Conservation (phyloP, 768 basidiomycete genomes). For the Mycena epipterygia region DNA sequence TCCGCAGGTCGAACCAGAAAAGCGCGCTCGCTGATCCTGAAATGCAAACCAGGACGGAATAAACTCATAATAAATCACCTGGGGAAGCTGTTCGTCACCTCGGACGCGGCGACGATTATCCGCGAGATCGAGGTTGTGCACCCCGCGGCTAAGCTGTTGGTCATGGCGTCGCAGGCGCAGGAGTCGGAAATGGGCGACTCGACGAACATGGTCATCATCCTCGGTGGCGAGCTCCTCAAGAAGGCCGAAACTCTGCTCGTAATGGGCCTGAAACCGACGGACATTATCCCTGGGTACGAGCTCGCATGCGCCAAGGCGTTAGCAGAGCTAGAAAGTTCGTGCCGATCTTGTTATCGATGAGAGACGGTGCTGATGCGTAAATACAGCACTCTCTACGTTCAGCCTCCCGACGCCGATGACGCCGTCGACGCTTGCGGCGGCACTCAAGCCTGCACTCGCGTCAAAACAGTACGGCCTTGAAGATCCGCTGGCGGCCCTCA, state of each 20-base stretch:
- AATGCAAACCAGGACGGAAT: slow-evolving; percentile 78
- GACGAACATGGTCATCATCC: slow-evolving; percentile 94
- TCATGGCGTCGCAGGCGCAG: slow-evolving; percentile 98
- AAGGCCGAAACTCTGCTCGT: slow-evolving; percentile 92
- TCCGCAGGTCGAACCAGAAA: background rate
- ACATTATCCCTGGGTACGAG: slow-evolving; percentile 96
- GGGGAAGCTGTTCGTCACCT: slow-evolving; percentile 95
- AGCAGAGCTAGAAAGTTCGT: slow-evolving; percentile 91
- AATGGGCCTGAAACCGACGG: slow-evolving; percentile 98
- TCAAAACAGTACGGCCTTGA: slow-evolving; percentile 98
- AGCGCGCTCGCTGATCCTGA: slow-evolving; percentile 20
- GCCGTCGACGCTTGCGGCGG: slow-evolving; percentile 74
- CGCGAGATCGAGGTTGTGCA: slow-evolving; percentile 98
- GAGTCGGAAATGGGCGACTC: slow-evolving; percentile 99
- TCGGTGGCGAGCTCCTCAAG: slow-evolving; percentile 95
- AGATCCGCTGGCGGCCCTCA: slow-evolving; percentile 82
- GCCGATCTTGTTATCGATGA: background rate
- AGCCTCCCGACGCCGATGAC: slow-evolving; percentile 81
- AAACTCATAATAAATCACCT: slow-evolving; percentile 99
- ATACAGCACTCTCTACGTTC: slow-evolving; percentile 75
- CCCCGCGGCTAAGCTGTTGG: slow-evolving; percentile 98
- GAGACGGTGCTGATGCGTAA: slow-evolving; percentile 24
- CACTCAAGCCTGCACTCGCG: slow-evolving; percentile 92
- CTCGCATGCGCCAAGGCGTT: slow-evolving; percentile 88
- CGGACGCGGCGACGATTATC: slow-evolving; percentile 99